Evolutionary conservation across 148 eudicot genomes (phyloP).

Genomic region (Chenopodium suecicum): DNA sequence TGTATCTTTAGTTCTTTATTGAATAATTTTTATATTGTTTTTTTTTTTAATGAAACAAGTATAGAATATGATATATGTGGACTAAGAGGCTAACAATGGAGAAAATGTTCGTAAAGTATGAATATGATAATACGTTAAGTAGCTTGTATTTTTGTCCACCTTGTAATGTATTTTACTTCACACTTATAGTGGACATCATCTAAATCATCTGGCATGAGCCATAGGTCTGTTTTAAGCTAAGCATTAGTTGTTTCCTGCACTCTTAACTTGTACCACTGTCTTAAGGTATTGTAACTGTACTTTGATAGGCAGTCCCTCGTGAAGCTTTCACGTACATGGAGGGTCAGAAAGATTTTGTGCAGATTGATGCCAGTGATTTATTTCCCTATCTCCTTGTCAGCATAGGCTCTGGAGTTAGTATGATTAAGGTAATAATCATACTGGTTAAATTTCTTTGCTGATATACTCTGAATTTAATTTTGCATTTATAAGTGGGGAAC

Average conservation of each 20-base stretch:
- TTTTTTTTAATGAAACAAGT: background rate
- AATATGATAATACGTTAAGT: background rate
- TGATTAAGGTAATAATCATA: conserved; percentile 70
- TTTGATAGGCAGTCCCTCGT: conserved; percentile 62
- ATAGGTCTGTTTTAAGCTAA: conserved; percentile 10
- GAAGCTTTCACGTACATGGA: conserved; percentile 83
- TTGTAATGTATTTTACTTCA: conserved; percentile 1
- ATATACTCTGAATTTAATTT: background rate
- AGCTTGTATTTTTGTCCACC: conserved; percentile 5
- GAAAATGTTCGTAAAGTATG: background rate
- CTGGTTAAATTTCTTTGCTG: background rate
- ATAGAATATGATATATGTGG: too few relatives aligned
- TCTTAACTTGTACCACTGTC: conserved; percentile 1
- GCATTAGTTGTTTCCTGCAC: conserved; percentile 9
- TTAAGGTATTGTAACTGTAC: background rate
- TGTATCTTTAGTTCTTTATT: too few relatives aligned
- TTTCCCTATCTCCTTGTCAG: conserved; percentile 92
- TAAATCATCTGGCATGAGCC: background rate
- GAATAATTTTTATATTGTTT: background rate
- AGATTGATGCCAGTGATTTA: conserved; percentile 76
- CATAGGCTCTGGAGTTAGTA: conserved; percentile 92
- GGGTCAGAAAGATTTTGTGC: conserved; percentile 67
- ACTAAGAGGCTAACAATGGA: too few relatives aligned
- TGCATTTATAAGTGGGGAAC: conserved; percentile 2
- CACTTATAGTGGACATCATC: background rate